Conservation (phyloP, 2,329 filamentous ascomycete species). For the Sphaerulina vaccinii region DNA sequence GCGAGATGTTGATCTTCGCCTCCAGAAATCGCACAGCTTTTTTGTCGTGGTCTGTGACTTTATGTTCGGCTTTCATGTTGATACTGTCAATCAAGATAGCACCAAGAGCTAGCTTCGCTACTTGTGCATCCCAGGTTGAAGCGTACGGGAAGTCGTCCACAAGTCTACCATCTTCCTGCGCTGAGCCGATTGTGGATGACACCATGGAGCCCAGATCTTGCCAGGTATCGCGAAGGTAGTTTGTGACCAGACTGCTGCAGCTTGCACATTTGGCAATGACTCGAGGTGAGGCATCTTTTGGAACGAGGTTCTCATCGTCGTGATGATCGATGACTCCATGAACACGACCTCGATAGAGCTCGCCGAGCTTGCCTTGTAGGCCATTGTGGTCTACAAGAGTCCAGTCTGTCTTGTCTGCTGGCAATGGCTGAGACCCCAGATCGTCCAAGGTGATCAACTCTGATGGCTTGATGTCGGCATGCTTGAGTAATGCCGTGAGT, state of each 20-base stretch:
- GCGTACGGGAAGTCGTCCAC: slow-evolving; percentile 39
- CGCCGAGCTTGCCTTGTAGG: slow-evolving; percentile 61
- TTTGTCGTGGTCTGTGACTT: slow-evolving; percentile 63
- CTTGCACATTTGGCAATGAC: slow-evolving; percentile 68
- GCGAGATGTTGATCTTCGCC: slow-evolving; percentile 46
- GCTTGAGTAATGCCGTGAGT: slow-evolving; percentile 62
- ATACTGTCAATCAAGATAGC: slow-evolving; percentile 72
- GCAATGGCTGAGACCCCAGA: slow-evolving; percentile 46
- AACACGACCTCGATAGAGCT: slow-evolving; percentile 54
- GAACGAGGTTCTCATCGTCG: slow-evolving; percentile 64
- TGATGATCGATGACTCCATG: slow-evolving; percentile 76
- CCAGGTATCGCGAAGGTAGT: slow-evolving; percentile 60
- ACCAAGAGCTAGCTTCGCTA: slow-evolving; percentile 67
- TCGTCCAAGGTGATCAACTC: slow-evolving; percentile 68
- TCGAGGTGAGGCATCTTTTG: slow-evolving; percentile 52
- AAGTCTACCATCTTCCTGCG: slow-evolving; percentile 41
- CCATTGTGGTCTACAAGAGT: slow-evolving; percentile 78
- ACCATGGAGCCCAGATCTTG: slow-evolving; percentile 45
- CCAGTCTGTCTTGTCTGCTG: slow-evolving; percentile 62
- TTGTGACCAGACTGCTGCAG: slow-evolving; percentile 68
- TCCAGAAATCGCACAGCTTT: slow-evolving; percentile 61
- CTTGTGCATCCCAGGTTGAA: slow-evolving; percentile 53
- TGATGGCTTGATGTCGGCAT: slow-evolving; percentile 57
- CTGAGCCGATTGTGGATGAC: slow-evolving; percentile 42
- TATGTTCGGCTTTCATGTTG: slow-evolving; percentile 59